These are phyloP conservation scores for Lophiotrema nucula DNA, from an alignment of 495 filamentous ascomycete species.

Conservation along the genomic window DNA sequence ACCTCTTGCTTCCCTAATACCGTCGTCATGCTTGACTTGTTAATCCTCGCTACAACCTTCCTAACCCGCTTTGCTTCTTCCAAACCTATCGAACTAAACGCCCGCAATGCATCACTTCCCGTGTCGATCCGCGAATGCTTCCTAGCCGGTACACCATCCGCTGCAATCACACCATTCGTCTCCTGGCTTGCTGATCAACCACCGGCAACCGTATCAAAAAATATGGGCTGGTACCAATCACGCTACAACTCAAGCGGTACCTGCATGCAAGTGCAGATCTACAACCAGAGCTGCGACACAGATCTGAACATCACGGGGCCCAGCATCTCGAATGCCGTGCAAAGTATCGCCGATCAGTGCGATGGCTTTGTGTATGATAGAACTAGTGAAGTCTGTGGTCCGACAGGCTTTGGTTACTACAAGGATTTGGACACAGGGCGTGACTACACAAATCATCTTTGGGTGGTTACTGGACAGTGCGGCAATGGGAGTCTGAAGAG, in stretches of 20 bases:
- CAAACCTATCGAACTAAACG: no score
- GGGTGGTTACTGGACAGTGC: not conserved
- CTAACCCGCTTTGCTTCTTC: no score
- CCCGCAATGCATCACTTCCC: no score
- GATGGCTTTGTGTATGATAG: not conserved
- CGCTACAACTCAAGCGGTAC: not conserved
- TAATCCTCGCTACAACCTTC: no score
- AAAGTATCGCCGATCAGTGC: conserved; percentile 1
- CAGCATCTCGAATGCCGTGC: not conserved
- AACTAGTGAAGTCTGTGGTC: not conserved
- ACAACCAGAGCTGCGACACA: conserved; percentile 6
- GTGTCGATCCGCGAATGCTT: conserved; percentile 2
- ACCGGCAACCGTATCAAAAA: not conserved
- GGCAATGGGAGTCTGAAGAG: not conserved
- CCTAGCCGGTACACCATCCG: no score
- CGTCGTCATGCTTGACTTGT: no score
- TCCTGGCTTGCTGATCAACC: not conserved
- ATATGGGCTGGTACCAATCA: not conserved
- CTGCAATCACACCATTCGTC: not conserved
- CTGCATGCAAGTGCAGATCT: not conserved
- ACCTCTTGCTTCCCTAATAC: no score
- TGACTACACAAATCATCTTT: conserved; percentile 3
- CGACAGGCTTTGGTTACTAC: conserved; percentile 2
- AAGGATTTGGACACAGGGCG: not conserved
- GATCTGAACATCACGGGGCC: not conserved